Evolutionary conservation across 306 rosid genomes (phyloP).

Genomic region (Vicia faba): DNA sequence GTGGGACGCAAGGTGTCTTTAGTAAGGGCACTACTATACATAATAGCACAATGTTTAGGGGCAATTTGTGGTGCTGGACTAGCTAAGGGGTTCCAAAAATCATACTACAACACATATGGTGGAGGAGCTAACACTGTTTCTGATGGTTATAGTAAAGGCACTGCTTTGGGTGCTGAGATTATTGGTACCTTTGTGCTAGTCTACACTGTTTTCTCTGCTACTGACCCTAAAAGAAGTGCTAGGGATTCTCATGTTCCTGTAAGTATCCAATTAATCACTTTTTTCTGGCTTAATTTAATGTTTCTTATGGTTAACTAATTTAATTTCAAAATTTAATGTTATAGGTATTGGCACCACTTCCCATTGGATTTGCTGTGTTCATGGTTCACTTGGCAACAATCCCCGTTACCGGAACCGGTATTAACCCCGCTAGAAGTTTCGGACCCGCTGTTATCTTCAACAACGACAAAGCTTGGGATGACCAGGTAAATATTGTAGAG

Average conservation of each 20-base stretch:
- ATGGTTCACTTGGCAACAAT: constrained; percentile 96
- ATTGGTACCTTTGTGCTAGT: constrained; percentile 96
- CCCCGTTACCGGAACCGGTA: constrained; percentile 92
- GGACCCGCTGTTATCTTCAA: constrained; percentile 94
- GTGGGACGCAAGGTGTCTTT: constrained; percentile 78
- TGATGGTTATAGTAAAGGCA: constrained; percentile 67
- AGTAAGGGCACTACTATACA: constrained; percentile 69
- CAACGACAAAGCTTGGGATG: constrained; percentile 75
- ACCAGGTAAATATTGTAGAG: constrained; percentile 48
- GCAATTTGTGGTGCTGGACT: constrained; percentile 80
- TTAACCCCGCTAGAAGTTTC: constrained; percentile 93
- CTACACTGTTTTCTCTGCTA: constrained; percentile 97
- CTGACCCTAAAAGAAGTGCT: constrained; percentile 90
- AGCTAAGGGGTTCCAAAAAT: constrained; percentile 75
- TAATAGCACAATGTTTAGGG: constrained; percentile 70
- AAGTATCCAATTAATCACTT: constrained; percentile 30
- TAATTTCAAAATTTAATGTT: not conserved
- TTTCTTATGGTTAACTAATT: not conserved
- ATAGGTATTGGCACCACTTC: constrained; percentile 96
- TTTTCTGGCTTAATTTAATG: not conserved
- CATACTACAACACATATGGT: constrained; percentile 48
- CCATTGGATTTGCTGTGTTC: constrained; percentile 95
- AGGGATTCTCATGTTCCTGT: constrained; percentile 98
- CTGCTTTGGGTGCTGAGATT: constrained; percentile 89
- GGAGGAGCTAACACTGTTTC: constrained; percentile 67